A percentile compares a stretch with the other conserved stretches of the same genome.
Evolutionary conservation across 2,329 filamentous ascomycete species (phyloP).

Genomic region (Hyphodiscus sp.): DNA sequence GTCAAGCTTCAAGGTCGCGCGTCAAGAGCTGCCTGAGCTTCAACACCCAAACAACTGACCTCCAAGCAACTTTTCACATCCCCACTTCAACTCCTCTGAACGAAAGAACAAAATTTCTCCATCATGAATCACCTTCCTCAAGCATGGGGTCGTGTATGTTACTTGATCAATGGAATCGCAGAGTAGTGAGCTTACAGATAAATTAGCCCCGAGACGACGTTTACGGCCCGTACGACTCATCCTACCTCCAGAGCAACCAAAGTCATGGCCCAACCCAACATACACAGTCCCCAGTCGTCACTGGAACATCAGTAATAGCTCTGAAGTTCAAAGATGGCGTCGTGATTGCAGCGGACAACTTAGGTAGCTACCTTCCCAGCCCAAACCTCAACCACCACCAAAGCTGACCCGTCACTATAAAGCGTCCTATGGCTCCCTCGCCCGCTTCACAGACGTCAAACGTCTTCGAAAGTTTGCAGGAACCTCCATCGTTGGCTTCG

Average conservation of each 20-base stretch:
- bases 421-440: constrained; percentile 97
- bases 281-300: constrained; percentile 89
- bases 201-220: constrained; percentile 88
- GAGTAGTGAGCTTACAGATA: constrained; percentile 30
- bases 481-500: constrained; percentile 82
- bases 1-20: constrained; percentile 7
- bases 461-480: constrained; percentile 85
- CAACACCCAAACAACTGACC: neutral
- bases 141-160: constrained; percentile 64
- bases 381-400: constrained; percentile 1
- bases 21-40: constrained; percentile 2
- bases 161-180: constrained; percentile 5
- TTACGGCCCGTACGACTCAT: constrained; percentile 87
- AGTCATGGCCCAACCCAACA: constrained; percentile 68
- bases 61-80: constrained; percentile 1
- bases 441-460: constrained; percentile 94
- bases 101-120: neutral
- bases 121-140: constrained; percentile 67
- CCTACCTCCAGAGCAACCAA: constrained; percentile 69
- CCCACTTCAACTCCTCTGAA: constrained; percentile 3
- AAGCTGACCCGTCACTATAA: constrained; percentile 14
- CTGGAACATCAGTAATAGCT: constrained; percentile 89
- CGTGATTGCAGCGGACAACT: constrained; percentile 93
- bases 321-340: constrained; percentile 96
- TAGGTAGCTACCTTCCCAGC: constrained; percentile 50